Conservation (phyloP, 2,329 filamentous ascomycete species). For the Aspergillus fijiensis region DNA sequence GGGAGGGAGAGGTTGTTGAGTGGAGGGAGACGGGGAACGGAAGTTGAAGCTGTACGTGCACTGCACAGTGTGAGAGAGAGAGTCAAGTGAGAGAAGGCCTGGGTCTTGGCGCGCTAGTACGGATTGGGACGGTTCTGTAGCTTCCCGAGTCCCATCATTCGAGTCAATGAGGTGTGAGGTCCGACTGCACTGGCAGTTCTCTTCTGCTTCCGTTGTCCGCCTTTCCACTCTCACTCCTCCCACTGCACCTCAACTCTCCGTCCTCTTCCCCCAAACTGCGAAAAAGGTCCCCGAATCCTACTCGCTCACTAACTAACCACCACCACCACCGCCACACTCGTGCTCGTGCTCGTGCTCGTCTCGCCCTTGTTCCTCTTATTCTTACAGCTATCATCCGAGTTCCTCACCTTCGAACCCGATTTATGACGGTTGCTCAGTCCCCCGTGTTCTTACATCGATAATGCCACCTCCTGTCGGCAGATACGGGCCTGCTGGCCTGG, state of each 20-base stretch:
- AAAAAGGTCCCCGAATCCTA: conserved; percentile 17
- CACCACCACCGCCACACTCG: background rate
- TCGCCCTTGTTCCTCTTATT: background rate
- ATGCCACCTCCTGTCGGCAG: conserved; percentile 62
- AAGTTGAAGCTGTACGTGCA: conserved; percentile 23
- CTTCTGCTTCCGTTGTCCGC: conserved; percentile 24
- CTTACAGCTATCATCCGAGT: background rate
- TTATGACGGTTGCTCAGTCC: conserved; percentile 14
- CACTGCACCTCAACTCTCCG: conserved; percentile 2
- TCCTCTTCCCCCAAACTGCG: conserved; percentile 17
- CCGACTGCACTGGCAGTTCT: too few relatives aligned
- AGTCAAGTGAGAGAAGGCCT: conserved; percentile 8
- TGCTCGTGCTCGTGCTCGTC: conserved; percentile 10
- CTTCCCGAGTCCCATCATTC: too few relatives aligned
- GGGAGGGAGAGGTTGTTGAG: background rate
- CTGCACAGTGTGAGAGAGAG: background rate
- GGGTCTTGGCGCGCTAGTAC: conserved; percentile 36
- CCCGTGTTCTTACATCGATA: conserved; percentile 17
- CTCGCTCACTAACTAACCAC: conserved; percentile 14
- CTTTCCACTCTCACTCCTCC: conserved; percentile 16
- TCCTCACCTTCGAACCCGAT: conserved; percentile 3
- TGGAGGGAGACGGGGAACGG: conserved; percentile 13
- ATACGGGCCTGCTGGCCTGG: conserved; percentile 59
- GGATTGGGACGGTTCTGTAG: conserved; percentile 10
- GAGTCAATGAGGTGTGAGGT: too few relatives aligned